phyloP scores from a whole-genome alignment of 768 basidiomycete genomes.

The Psilocybe cyanescens region DNA sequence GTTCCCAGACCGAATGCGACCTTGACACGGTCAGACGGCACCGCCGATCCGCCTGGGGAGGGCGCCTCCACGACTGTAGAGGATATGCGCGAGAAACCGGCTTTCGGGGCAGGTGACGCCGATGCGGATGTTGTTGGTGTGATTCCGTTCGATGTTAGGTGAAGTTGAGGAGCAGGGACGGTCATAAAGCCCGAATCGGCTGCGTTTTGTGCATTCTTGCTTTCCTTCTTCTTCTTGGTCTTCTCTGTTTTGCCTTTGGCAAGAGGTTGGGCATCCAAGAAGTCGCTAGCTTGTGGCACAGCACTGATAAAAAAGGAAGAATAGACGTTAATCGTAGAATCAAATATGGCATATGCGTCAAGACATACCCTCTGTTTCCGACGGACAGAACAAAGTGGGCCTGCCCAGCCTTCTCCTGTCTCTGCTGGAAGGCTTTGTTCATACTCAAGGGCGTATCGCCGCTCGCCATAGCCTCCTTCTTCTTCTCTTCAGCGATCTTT shows the following conservation, averaged over 20 bases:
- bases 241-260: slow-evolving; percentile 86
- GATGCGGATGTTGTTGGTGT: slow-evolving; percentile 50
- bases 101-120: slow-evolving; percentile 68
- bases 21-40: slow-evolving; percentile 68
- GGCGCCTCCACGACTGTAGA: slow-evolving; percentile 55
- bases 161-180: slow-evolving; percentile 58
- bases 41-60: slow-evolving; percentile 59
- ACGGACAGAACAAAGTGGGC: slow-evolving; percentile 96
- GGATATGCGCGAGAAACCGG: slow-evolving; percentile 80
- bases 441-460: slow-evolving; percentile 96
- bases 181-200: slow-evolving; percentile 71
- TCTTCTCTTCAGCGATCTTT: slow-evolving; percentile 97
- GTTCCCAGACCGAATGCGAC: slow-evolving; percentile 77
- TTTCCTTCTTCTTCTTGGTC: slow-evolving; percentile 80
- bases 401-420: slow-evolving; percentile 93
- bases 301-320: slow-evolving; percentile 50
- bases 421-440: slow-evolving; percentile 90
- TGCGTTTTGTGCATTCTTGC: slow-evolving; percentile 51
- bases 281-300: slow-evolving; percentile 84
- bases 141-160: slow-evolving; percentile 44
- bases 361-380: slow-evolving; percentile 84
- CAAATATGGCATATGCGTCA: not conserved
- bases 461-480: slow-evolving; percentile 90
- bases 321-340: slow-evolving; percentile 13
- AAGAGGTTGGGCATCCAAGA: slow-evolving; percentile 79